phyloP scores from a whole-genome alignment of 2,329 filamentous ascomycete species.

The Ceratocystis harringtonii region DNA sequence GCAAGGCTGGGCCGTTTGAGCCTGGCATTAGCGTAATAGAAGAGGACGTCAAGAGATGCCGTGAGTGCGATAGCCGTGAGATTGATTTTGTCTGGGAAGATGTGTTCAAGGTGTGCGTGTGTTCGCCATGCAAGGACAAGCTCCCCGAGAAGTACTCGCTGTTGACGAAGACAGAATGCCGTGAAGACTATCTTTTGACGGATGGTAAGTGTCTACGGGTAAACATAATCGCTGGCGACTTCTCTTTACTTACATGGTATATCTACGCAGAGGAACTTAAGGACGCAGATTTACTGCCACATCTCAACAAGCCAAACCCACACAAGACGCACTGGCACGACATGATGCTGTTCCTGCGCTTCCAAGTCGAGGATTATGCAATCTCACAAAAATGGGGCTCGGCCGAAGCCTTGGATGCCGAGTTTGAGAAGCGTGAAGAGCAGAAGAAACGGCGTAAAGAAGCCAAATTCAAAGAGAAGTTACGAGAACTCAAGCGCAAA shows the following conservation, averaged over 20 bases:
- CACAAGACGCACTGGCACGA: conserved; percentile 95
- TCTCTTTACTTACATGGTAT: conserved; percentile 7
- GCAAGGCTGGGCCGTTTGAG: conserved; percentile 72
- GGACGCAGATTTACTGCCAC: conserved; percentile 72
- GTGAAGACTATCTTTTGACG: conserved; percentile 87
- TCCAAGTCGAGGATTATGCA: conserved; percentile 88
- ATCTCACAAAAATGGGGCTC: conserved; percentile 85
- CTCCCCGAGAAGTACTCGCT: conserved; percentile 85
- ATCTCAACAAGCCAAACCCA: conserved; percentile 79
- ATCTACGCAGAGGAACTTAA: conserved; percentile 60
- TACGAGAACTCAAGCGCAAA: conserved; percentile 81
- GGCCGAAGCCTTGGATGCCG: conserved; percentile 67
- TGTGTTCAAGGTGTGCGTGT: conserved; percentile 60
- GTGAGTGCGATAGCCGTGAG: conserved; percentile 69
- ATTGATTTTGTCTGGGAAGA: conserved; percentile 95
- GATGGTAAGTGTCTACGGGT: conserved; percentile 46
- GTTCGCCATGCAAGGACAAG: conserved; percentile 75
- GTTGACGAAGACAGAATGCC: conserved; percentile 90
- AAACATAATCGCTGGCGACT: not conserved
- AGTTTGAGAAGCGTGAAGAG: conserved; percentile 64
- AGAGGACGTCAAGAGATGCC: conserved; percentile 55
- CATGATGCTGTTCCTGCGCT: conserved; percentile 95
- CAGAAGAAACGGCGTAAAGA: conserved; percentile 80
- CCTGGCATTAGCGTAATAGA: conserved; percentile 69
- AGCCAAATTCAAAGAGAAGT: conserved; percentile 77